Percentiles rank a stretch among this genome's conserved stretches.
Conservation (phyloP, 73 alveolate species). For the Paramecium octaurelia region DNA sequence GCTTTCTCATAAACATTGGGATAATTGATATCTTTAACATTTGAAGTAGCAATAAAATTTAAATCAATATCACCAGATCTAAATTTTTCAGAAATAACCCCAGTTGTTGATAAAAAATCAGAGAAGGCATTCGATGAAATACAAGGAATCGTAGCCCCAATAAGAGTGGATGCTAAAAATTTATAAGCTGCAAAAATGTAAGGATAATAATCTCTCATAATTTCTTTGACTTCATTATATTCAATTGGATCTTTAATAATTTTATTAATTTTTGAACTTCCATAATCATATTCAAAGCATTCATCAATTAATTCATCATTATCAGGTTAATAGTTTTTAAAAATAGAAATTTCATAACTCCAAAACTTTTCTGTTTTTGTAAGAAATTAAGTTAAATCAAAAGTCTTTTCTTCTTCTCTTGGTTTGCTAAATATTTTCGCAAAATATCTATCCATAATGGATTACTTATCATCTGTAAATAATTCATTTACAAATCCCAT, state of each 20-base stretch:
- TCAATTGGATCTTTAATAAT: conserved; percentile 47
- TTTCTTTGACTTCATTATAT: conserved; percentile 48
- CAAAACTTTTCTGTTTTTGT: conserved; percentile 13
- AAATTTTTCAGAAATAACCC: neutral
- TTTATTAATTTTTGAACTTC: conserved; percentile 60
- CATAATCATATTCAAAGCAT: conserved; percentile 87
- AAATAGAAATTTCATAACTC: conserved; percentile 69
- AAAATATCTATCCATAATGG: conserved; percentile 26
- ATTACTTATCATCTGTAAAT: neutral
- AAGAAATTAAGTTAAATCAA: conserved; percentile 30
- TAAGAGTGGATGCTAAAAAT: neutral
- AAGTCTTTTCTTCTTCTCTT: conserved; percentile 51
- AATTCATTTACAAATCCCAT: conserved; percentile 46
- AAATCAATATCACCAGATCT: conserved; percentile 62
- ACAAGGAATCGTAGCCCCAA: conserved; percentile 37
- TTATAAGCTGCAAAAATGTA: neutral
- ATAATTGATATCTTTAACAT: neutral
- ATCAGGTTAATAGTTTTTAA: conserved; percentile 73
- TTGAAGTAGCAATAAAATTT: conserved; percentile 55
- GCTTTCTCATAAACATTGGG: conserved; percentile 60
- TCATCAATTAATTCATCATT: conserved; percentile 67
- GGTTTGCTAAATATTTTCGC: conserved; percentile 36
- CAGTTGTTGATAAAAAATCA: conserved; percentile 9
- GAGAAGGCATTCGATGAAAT: conserved; percentile 39
- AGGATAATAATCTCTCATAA: conserved; percentile 40